Base-by-base conservation (phyloP, 2,329 filamentous ascomycete species). In the Bipolaris zeicola region DNA sequence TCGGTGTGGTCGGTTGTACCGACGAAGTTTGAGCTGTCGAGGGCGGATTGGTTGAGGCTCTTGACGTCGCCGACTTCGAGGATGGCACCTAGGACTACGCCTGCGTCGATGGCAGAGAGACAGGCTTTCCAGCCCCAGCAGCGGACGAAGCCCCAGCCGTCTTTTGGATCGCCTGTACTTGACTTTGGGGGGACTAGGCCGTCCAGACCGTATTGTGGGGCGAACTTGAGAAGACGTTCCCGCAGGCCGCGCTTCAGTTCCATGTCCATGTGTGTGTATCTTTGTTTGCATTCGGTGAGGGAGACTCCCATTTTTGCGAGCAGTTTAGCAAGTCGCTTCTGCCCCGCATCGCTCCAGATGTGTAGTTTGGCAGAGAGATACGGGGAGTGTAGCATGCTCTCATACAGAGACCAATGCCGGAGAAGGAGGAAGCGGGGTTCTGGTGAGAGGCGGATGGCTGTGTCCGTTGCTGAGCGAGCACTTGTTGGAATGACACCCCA, bases 41-140 rank as follows among this genome's bases (percentile, higher is more conserved):
- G 60, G 39, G 67, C 68, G 7, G 73, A 73, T 34, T 70, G 62
- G 34, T 66, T 64, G 24, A 76, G 64, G 34, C 61, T 68, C 50
- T 72, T 74, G 81, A 80, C 70, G 84, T 90, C 74, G 26, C 95
- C 94, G 26, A 98, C 92, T 78, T 99, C 95, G 1, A 99, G 85
- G 45, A 99, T 89, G 14, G 94, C 92, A 50, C 92, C 92, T 18
- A 98, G 85, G 28, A 98, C 88, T 14, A 96, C 91, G n/a, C 91
- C 92, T 0, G 97, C 92, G 73, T 99, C 95, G 46, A 94, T 90
- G 5, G 95, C 95, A 60, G 91, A 96, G 24, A 98, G 82, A 47
- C 94, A 97, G 0, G 93, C 94, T 73, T 93, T 90, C 93, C 93
- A 99, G 10, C 95, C 95, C 95, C 95, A 99, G 72, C 92, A 96